Conservation (phyloP, 805 yeast species). For the Candida railenensis region DNA sequence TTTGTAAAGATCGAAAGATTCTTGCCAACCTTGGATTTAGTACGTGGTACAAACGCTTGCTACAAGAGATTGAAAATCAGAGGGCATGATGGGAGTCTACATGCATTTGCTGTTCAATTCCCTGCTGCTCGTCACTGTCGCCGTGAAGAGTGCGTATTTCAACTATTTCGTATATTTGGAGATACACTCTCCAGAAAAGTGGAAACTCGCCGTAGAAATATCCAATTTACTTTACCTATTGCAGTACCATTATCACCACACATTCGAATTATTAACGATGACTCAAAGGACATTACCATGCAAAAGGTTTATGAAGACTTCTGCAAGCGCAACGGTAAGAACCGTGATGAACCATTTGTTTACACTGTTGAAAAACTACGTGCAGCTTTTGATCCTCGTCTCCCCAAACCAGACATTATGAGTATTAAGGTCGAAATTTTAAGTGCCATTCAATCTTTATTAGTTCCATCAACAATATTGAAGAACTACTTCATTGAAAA, state of each 20-base stretch:
- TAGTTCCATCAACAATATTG: conserved; percentile 83
- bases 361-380: conserved; percentile 82
- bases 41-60: conserved; percentile 88
- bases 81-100: conserved; percentile 90
- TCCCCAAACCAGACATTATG: conserved; percentile 89
- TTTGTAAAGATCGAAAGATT: conserved; percentile 92
- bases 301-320: conserved; percentile 84
- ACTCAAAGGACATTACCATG: conserved; percentile 69
- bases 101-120: conserved; percentile 92
- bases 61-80: conserved; percentile 85
- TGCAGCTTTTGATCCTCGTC: conserved; percentile 89
- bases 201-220: conserved; percentile 82
- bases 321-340: conserved; percentile 70
- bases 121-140: conserved; percentile 98
- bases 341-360: conserved; percentile 87
- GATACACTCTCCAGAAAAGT: conserved; percentile 77
- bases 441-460: conserved; percentile 81
- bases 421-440: conserved; percentile 89
- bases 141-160: conserved; percentile 92
- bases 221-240: conserved; percentile 82
- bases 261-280: conserved; percentile 85
- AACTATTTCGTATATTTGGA: conserved; percentile 84
- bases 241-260: conserved; percentile 96
- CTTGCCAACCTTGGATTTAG: conserved; percentile 81
- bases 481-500: conserved; percentile 70